These are phyloP conservation scores for Metschnikowia dekortorum DNA, from an alignment of 805 yeast species.

Conservation along the genomic window DNA sequence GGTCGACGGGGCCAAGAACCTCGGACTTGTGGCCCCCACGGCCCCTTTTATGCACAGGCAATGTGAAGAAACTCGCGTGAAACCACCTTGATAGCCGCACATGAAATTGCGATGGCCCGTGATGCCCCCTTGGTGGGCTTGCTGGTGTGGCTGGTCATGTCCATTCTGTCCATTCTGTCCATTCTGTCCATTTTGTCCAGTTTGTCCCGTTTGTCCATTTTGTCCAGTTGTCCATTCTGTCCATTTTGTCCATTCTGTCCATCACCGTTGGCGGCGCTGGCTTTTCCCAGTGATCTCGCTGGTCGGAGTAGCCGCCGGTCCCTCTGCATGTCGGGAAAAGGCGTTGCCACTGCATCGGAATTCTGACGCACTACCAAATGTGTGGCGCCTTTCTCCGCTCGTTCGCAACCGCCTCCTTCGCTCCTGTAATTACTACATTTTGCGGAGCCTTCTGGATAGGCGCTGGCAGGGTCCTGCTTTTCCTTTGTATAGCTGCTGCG, in stretches of 20 bases:
- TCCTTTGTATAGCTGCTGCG: neutral
- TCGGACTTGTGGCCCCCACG: neutral
- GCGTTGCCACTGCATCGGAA: slow-evolving; percentile 7
- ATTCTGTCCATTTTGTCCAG: too few relatives aligned
- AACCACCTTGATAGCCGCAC: too few relatives aligned
- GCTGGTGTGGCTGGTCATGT: neutral
- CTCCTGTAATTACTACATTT: neutral
- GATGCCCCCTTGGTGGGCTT: too few relatives aligned
- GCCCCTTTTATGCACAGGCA: neutral
- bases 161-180: too few relatives aligned
- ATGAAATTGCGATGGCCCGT: too few relatives aligned
- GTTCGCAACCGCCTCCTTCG: neutral
- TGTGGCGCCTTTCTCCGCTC: neutral
- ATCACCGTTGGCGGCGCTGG: too few relatives aligned
- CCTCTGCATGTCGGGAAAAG: slow-evolving; percentile 1
- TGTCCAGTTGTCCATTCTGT: too few relatives aligned
- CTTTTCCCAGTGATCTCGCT: too few relatives aligned
- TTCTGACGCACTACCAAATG: neutral
- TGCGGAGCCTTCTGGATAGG: neutral
- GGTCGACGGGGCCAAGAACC: neutral
- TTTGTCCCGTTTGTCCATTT: too few relatives aligned
- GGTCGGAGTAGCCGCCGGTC: too few relatives aligned
- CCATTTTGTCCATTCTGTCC: too few relatives aligned
- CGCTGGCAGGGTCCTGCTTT: neutral
- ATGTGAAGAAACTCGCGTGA: neutral